Conservation (phyloP, 1,139 yeast genomes). For the Geotrichum reessii region DNA sequence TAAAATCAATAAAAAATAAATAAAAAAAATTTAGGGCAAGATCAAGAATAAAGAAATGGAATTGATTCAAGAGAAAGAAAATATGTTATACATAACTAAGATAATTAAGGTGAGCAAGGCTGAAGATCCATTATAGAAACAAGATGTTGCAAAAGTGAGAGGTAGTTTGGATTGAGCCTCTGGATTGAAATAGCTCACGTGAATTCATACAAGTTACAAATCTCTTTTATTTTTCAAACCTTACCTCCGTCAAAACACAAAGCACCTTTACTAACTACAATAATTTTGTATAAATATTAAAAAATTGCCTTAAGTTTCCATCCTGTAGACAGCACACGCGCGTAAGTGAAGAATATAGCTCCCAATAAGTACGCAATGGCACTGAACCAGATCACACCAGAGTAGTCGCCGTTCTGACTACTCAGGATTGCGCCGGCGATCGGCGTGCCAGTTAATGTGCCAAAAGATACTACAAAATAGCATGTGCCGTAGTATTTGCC, state of each 20-base stretch:
- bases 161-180: not conserved
- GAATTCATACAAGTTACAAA: not conserved
- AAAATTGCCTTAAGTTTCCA: conserved; percentile 10
- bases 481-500: conserved; percentile 68
- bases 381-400: conserved; percentile 13
- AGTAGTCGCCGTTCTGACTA: conserved; percentile 18
- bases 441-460: conserved; percentile 50
- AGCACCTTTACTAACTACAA: no score
- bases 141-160: not conserved
- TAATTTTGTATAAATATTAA: not conserved
- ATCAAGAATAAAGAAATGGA: not conserved
- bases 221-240: no score
- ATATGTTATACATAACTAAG: not conserved
- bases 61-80: not conserved
- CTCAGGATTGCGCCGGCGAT: conserved; percentile 46
- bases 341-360: conserved; percentile 2
- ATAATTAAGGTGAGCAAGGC: not conserved
- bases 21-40: not conserved
- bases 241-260: no score
- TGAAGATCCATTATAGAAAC: not conserved
- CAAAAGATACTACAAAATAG: conserved; percentile 58
- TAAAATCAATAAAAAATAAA: not conserved
- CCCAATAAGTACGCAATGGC: conserved; percentile 12
- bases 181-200: not conserved
- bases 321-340: conserved; percentile 10